Conservation (phyloP, 768 basidiomycete species). For the Mycena kentingensis region DNA sequence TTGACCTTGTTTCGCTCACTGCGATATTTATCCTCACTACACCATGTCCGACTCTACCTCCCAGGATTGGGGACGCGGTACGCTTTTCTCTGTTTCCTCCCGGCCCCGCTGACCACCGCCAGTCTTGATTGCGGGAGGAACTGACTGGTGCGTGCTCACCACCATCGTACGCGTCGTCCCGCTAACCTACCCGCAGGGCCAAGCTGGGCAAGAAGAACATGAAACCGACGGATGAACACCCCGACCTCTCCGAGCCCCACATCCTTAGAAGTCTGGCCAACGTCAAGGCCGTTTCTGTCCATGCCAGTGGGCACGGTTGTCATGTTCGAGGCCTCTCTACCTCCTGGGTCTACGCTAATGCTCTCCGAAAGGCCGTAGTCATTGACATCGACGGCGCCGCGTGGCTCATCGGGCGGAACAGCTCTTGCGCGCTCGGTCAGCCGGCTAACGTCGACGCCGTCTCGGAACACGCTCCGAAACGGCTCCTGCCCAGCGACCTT, state of each 20-base stretch:
- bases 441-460: slow-evolving; percentile 52
- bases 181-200: slow-evolving; percentile 53
- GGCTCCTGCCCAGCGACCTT: slow-evolving; percentile 57
- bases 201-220: slow-evolving; percentile 74
- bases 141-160: slow-evolving; percentile 59
- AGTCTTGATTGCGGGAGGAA: slow-evolving; percentile 88
- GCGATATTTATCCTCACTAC: background rate
- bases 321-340: no score
- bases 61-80: slow-evolving; percentile 32
- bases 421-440: slow-evolving; percentile 66
- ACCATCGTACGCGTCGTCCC: slow-evolving; percentile 18
- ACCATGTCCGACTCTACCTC: background rate
- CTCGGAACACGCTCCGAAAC: slow-evolving; percentile 74
- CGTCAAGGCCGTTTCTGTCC: slow-evolving; percentile 68
- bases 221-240: slow-evolving; percentile 47
- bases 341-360: no score
- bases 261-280: slow-evolving; percentile 88
- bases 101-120: background rate
- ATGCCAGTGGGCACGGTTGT: slow-evolving; percentile 75
- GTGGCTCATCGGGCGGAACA: slow-evolving; percentile 90
- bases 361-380: slow-evolving; percentile 40
- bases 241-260: slow-evolving; percentile 86
- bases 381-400: slow-evolving; percentile 78
- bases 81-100: slow-evolving; percentile 4
- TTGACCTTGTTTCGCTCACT: background rate